These are phyloP conservation scores for Diaporthe nobilis DNA, from an alignment of 2,329 filamentous ascomycete genomes.

Conservation along the genomic window DNA sequence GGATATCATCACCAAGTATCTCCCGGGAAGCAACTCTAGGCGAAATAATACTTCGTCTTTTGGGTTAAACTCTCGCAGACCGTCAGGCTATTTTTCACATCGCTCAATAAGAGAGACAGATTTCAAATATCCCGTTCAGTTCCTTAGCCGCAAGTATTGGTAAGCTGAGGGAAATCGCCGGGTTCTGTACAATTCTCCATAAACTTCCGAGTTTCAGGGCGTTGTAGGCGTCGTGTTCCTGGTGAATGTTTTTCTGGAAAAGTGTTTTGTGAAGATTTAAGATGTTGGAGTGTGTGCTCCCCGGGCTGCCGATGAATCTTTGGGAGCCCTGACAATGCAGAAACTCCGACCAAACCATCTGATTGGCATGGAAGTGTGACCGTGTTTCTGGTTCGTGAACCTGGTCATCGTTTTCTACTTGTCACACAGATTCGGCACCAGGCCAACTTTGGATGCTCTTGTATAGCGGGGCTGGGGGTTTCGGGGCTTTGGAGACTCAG, in stretches of 20 bases:
- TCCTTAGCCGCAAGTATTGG: background rate
- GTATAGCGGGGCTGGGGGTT: accelerated
- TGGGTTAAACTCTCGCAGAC: too few relatives aligned
- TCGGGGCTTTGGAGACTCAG: too few relatives aligned
- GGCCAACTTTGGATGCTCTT: background rate
- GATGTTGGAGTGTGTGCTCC: background rate
- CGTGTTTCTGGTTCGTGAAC: background rate
- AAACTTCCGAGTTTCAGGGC: background rate
- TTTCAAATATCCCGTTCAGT: background rate
- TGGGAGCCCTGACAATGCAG: background rate
- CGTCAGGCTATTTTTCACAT: background rate
- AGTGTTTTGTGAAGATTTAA: too few relatives aligned
- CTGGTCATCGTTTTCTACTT: background rate
- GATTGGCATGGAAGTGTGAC: background rate
- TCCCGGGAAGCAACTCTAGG: background rate
- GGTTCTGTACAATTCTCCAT: background rate
- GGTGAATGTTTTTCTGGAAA: background rate
- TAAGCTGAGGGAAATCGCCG: background rate
- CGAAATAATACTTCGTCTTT: too few relatives aligned
- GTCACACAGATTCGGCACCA: background rate
- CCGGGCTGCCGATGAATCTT: background rate
- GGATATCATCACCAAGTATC: background rate
- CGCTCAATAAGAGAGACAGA: background rate
- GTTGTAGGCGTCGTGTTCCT: background rate
- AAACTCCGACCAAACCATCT: background rate